Evolutionary conservation across 164 flowering plant species (phyloP), one percentile per base, ranked within the genome.

Genomic region (Magnolia changhungtana): DNA sequence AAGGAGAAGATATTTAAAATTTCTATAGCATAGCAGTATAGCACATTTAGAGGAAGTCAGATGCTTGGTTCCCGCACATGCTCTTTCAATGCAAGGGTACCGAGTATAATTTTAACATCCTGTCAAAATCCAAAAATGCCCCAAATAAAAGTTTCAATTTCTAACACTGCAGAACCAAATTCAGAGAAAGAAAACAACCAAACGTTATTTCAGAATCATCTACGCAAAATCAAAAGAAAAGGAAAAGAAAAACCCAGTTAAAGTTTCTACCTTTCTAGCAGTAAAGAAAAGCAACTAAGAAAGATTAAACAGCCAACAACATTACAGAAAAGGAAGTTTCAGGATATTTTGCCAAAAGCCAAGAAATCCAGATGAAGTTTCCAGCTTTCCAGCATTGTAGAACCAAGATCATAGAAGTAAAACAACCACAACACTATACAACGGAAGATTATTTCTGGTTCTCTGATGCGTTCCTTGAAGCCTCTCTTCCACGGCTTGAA

Each of bases 301-400:
- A n/a, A n/a, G n/a, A n/a, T 67, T 29, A 8, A 9, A 20, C 11
- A 14, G 3, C 13, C 13, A 27, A 13, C 11, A 11, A 8, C 24
- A 20, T 16, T 23, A 27, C 69, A 67, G 14, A 27, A 67, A n/a
- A 13, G 11, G 69, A 9, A 24, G 27, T 27, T 27, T 67, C 69
- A 67, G 69, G 31, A 67, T 20, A 29, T 24, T 67, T 6, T 23
- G 37, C 29, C 29, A 29, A 29, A 29, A 29, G 2, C 31, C 31
- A 29, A 29, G 31, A 29, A 29, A 29, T 29, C 2, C 31, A 29
- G 31, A 29, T 29, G 31, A 95, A 14, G 49, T 27, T 23, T 67
- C 16, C 13, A 67, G 69, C 6, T 24, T 29, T 13, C 31, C 16
- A 67, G 18, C 31, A 67, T 27, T 67, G 69, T 4, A 29, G 16